These are phyloP conservation scores for Sparassis latifolia DNA, from an alignment of 1,284 basidiomycete genomes.

Conservation along the genomic window DNA sequence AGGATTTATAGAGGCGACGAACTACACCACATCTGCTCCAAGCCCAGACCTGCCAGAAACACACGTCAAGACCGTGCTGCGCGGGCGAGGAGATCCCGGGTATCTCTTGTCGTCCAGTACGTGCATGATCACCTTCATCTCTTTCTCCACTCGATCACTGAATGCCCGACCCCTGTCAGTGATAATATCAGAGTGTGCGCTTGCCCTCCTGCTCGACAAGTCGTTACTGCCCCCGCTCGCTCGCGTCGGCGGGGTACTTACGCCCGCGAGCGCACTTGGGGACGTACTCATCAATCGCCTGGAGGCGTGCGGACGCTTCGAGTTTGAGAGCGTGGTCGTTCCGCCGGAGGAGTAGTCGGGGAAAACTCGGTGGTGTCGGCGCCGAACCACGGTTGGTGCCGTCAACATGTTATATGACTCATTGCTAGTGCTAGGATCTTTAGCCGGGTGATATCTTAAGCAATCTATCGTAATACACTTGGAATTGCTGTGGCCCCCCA, in stretches of 20 bases:
- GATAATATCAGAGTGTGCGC: conserved; percentile 71
- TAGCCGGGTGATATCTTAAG: no score
- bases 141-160: not conserved
- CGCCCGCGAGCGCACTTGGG: conserved; percentile 73
- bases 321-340: conserved; percentile 44
- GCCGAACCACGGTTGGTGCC: no score
- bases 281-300: conserved; percentile 64
- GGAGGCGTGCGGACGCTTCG: conserved; percentile 44
- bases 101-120: conserved; percentile 64
- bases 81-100: conserved; percentile 74
- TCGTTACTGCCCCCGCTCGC: conserved; percentile 48
- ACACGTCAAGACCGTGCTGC: conserved; percentile 54
- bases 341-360: no score
- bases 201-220: conserved; percentile 54
- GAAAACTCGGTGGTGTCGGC: no score
- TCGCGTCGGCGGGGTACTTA: conserved; percentile 68
- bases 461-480: no score
- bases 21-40: conserved; percentile 44
- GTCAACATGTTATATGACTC: no score
- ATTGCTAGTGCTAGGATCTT: no score
- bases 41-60: conserved; percentile 37
- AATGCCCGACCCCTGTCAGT: conserved; percentile 33
- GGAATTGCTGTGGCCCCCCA: no score
- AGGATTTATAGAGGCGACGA: conserved; percentile 52
- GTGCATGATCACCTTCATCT: conserved; percentile 13